Percentiles rank a stretch among this genome's conserved stretches.
phyloP scores from a whole-genome alignment of 192 early-diverging fungal genomes.

The Rhizophagus clarus region DNA sequence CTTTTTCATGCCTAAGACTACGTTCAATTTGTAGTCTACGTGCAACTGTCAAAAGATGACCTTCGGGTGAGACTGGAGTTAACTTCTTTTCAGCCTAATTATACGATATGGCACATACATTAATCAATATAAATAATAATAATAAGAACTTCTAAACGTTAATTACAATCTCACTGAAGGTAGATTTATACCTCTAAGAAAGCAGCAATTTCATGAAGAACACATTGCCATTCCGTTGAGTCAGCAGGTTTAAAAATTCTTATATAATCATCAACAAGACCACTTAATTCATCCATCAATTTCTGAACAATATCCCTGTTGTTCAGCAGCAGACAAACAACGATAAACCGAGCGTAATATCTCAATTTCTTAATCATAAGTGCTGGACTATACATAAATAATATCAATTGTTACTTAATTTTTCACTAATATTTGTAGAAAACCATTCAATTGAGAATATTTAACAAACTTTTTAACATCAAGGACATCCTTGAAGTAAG shows the following conservation, averaged over 20 bases:
- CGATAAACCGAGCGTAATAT: conserved; percentile 97
- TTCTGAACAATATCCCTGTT: conserved; percentile 76
- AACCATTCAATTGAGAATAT: neutral
- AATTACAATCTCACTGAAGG: neutral
- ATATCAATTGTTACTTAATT: neutral
- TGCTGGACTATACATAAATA: conserved; percentile 61
- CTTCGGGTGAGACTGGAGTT: conserved; percentile 59
- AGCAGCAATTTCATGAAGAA: conserved; percentile 74
- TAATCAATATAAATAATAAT: neutral
- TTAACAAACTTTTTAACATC: conserved; percentile 79
- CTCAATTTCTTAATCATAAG: conserved; percentile 97
- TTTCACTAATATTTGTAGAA: too few species aligned
- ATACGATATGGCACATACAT: neutral
- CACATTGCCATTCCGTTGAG: conserved; percentile 85
- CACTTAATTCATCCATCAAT: conserved; percentile 82
- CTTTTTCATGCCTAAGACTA: conserved; percentile 58
- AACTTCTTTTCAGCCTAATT: conserved; percentile 77
- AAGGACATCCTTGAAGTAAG: conserved; percentile 94
- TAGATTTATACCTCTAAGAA: conserved; percentile 73
- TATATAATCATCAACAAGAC: conserved; percentile 87
- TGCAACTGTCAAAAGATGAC: conserved; percentile 48
- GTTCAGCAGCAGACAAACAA: conserved; percentile 89
- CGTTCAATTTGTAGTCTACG: conserved; percentile 57
- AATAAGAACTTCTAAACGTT: too few species aligned
- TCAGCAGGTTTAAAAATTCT: conserved; percentile 85